These are phyloP conservation scores for Cladosporium sp. DNA, from an alignment of 2,329 filamentous ascomycete species.

Conservation along the genomic window DNA sequence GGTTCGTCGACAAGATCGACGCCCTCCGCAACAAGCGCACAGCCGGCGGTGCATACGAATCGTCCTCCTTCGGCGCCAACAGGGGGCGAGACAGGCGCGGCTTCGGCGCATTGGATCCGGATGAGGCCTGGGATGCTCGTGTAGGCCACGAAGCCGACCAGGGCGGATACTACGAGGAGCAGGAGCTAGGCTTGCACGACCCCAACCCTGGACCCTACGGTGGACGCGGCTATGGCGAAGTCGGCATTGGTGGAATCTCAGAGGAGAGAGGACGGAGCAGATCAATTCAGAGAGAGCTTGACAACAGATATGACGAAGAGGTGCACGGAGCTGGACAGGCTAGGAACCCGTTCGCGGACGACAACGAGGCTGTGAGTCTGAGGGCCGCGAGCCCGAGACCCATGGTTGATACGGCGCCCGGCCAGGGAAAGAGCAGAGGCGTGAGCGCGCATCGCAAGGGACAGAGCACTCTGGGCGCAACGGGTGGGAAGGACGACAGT, in stretches of 20 bases:
- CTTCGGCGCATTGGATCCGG: slow-evolving; percentile 72
- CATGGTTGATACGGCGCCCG: slow-evolving; percentile 54
- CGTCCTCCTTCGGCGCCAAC: slow-evolving; percentile 35
- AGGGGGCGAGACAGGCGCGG: slow-evolving; percentile 38
- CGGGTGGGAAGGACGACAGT: slow-evolving; percentile 55
- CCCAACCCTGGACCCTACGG: slow-evolving; percentile 43
- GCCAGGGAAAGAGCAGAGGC: slow-evolving; percentile 40
- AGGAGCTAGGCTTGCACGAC: slow-evolving; percentile 64
- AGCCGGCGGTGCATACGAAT: slow-evolving; percentile 52
- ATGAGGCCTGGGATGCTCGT: slow-evolving; percentile 81
- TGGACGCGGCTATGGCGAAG: slow-evolving; percentile 38
- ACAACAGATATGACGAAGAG: slow-evolving; percentile 49
- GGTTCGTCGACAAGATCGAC: slow-evolving; percentile 67
- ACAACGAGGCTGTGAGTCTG: slow-evolving; percentile 61
- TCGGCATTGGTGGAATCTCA: slow-evolving; percentile 37
- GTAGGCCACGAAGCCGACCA: slow-evolving; percentile 71
- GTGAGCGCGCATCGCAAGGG: slow-evolving; percentile 42
- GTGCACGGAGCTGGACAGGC: slow-evolving; percentile 38
- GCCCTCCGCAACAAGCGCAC: slow-evolving; percentile 67
- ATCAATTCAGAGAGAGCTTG: slow-evolving; percentile 50
- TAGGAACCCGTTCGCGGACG: slow-evolving; percentile 71
- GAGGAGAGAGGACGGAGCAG: slow-evolving; percentile 47
- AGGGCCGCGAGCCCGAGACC: slow-evolving; percentile 75
- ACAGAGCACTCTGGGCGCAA: slow-evolving; percentile 35
- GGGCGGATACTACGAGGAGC: slow-evolving; percentile 68